Evolutionary conservation across 441 rosid genomes (phyloP), one percentile per base, ranked within the genome.

Genomic region (Populus trichocarpa): DNA sequence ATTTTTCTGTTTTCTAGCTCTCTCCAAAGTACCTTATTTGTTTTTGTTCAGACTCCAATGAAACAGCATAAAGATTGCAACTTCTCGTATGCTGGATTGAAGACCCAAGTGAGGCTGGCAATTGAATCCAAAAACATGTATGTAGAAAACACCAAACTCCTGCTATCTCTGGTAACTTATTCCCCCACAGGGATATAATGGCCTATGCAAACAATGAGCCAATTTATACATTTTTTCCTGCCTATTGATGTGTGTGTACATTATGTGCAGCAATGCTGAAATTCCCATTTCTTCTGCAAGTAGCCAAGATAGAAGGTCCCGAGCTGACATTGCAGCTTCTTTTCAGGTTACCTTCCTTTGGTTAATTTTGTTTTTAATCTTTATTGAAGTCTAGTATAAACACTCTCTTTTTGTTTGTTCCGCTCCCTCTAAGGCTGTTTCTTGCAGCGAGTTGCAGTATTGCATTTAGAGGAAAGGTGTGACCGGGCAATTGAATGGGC

Each of bases 321-420:
- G 99, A 79, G 98, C 99, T 77, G 94, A 96, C 81, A 89, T 93
- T 68, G 98, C 99, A 5, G 99, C 97, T 83, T 90, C 99, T 81
- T 96, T 96, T 85, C 99, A 95, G 97, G 99, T 93, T 69, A 40
- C 72, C 14, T 71, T 63, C 61, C 35, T 53, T 65, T 61, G 12
- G n/a, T 28, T 28, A 0, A 28, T 79, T 68, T 35, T 50, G 4
- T 20, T 67, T 26, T 28, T n/a, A n/a, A 30, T 67, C 13, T 63
- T 10, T 50, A 5, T 28, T 20, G 8, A 13, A 26, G 7, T 35
- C 23, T 74, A 32, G 28, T 76, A 14, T 73, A 57, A 10, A 46
- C 33, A 33, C 38, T 3, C 7, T 65, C 74, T 12, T 40, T 40
- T 40, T 40, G 50, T 40, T 40, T 40, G 50, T 40, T 40, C 50